phyloP scores from a whole-genome alignment of 768 basidiomycete species.

The Boletus vermiculosoides region DNA sequence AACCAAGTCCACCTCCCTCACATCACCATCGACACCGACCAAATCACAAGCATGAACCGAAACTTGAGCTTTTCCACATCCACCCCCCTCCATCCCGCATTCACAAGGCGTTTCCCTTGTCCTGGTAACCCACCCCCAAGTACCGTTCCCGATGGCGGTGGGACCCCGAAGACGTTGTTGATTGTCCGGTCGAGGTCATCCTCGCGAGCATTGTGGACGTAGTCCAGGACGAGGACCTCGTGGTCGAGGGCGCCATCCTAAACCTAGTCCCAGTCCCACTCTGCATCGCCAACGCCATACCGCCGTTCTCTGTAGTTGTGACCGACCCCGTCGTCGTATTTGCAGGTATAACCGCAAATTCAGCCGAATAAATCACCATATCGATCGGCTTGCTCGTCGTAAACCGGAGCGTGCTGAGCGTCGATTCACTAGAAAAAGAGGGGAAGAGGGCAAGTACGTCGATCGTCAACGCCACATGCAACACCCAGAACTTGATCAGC shows the following conservation, averaged over 20 bases:
- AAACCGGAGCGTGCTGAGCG: constrained; percentile 34
- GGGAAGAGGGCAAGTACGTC: no score
- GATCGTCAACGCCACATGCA: constrained; percentile 2
- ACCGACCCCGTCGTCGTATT: constrained; percentile 17
- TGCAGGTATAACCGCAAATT: constrained; percentile 43
- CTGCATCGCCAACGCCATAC: constrained; percentile 4
- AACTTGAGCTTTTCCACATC: constrained; percentile 43
- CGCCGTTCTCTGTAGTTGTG: constrained; percentile 2
- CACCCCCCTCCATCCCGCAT: constrained; percentile 22
- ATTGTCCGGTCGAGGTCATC: no score
- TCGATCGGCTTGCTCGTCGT: constrained; percentile 23
- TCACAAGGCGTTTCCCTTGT: constrained; percentile 11
- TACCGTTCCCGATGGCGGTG: constrained; percentile 11
- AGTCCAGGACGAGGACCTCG: constrained; percentile 5
- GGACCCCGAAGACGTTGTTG: constrained; percentile 6
- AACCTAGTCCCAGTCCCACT: constrained; percentile 1
- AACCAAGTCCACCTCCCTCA: constrained; percentile 19
- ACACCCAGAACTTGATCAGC: not conserved
- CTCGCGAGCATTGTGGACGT: not conserved
- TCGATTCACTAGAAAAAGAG: no score
- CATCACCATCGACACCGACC: constrained; percentile 56
- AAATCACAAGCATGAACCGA: constrained; percentile 49
- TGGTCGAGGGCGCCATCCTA: constrained; percentile 1
- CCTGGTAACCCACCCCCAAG: not conserved
- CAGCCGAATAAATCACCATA: constrained; percentile 47